These are phyloP conservation scores for Lichtheimia ornata DNA, from an alignment of 371 early-diverging fungal species.

Conservation along the genomic window DNA sequence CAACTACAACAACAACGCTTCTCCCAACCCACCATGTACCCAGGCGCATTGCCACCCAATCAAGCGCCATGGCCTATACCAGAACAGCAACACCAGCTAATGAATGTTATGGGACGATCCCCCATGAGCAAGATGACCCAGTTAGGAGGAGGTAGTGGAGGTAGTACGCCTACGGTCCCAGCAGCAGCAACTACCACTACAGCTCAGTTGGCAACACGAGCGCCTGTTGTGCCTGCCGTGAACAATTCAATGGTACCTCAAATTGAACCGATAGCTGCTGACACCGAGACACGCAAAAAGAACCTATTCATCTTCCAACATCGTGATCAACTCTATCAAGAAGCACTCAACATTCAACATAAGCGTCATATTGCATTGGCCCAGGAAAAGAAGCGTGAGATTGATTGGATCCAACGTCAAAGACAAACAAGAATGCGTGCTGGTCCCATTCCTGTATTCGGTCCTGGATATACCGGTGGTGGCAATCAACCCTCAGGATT, in stretches of 20 bases:
- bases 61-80: not conserved
- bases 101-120: not conserved
- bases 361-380: conserved; percentile 45
- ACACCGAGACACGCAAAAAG: conserved; percentile 21
- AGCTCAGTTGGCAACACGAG: not conserved
- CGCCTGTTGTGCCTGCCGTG: conserved; percentile 10
- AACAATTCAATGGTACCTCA: not conserved
- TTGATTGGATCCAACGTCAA: conserved; percentile 34
- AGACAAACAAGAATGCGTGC: conserved; percentile 30
- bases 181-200: not conserved
- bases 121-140: conserved; percentile 1
- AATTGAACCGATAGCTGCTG: conserved; percentile 15
- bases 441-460: conserved; percentile 32
- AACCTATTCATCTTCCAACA: conserved; percentile 27
- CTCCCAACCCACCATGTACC: not conserved
- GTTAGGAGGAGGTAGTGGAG: not conserved
- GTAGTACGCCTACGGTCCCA: too few relatives aligned
- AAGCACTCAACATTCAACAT: conserved; percentile 38
- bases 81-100: not conserved
- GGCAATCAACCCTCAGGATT: conserved; percentile 30
- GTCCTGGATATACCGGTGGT: conserved; percentile 41
- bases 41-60: not conserved
- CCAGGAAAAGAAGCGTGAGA: conserved; percentile 40
- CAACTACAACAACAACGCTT: conserved; percentile 12
- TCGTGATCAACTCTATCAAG: conserved; percentile 40